These are phyloP conservation scores for Auricularia sp. DNA, from an alignment of 768 basidiomycete genomes.

Conservation along the genomic window DNA sequence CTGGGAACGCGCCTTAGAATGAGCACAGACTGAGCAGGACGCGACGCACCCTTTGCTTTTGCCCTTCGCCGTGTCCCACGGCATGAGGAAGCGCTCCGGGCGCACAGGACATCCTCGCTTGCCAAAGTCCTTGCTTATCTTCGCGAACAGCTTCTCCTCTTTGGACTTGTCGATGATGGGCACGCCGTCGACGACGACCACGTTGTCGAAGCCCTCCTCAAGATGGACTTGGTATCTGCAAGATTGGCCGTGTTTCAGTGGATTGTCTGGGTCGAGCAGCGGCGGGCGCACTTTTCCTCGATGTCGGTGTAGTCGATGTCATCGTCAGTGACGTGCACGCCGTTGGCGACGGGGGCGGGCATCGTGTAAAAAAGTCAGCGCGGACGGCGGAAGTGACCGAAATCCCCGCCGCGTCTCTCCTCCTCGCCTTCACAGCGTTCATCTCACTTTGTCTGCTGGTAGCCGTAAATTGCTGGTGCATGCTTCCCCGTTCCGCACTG, in stretches of 20 bases:
- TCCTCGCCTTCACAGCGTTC: no score
- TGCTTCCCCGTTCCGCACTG: no score
- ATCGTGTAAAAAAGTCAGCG: not conserved
- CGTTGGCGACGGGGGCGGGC: conserved; percentile 25
- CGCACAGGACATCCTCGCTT: conserved; percentile 72
- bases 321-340: conserved; percentile 31
- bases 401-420: not conserved
- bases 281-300: conserved; percentile 58
- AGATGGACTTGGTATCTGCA: conserved; percentile 77
- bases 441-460: no score
- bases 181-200: conserved; percentile 85
- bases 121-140: conserved; percentile 74
- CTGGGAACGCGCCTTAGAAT: conserved; percentile 27
- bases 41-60: conserved; percentile 82
- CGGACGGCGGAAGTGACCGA: not conserved
- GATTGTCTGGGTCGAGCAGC: not conserved
- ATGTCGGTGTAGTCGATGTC: conserved; percentile 84
- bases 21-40: conserved; percentile 3
- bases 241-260: conserved; percentile 4
- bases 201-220: conserved; percentile 82
- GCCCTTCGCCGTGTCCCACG: conserved; percentile 72
- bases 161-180: conserved; percentile 84
- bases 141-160: conserved; percentile 68
- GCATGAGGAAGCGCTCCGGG: conserved; percentile 70
- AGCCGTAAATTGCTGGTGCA: no score